Base-by-base conservation (phyloP, 2,329 filamentous ascomycete genomes). In the Phoma sp. region DNA sequence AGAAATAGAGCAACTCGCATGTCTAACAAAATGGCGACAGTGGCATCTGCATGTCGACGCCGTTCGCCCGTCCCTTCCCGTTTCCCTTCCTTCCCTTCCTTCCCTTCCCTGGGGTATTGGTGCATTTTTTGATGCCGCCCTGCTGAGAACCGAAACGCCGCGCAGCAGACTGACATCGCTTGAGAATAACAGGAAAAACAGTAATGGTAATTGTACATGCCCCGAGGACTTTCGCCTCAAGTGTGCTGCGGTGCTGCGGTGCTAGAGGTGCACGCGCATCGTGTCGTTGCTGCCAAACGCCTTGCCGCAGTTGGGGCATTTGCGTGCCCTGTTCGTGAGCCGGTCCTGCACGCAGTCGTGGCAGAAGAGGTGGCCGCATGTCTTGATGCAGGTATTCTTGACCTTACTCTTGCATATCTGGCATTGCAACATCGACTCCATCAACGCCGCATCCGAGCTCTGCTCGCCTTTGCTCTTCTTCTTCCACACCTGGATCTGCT, bases 351-450 rank as follows among this genome's bases (percentile, higher is more conserved):
- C 90, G 73, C 95, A 99, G 43, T 87, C 84, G 70, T 88, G 88
- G 83, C 95, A 99, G 76, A 98, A 96, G 43, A 96, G 85, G 75
- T 99, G 95, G 1, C 95, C 95, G 74, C 95, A 99, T 0, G 91
- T 92, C 78, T 95, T 96, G 74, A 99, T 84, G 9, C 89, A 89
- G 0, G 93, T 96, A 71, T 98, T 92, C 77, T 98, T 98, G 80
- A 97, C 93, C 64, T 94, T 91, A 69, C 87, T 89, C 65, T 92
- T 91, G 79, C 96, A 99, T 45, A 98, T 91, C 10, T 92, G 91
- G 80, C 95, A 99, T 46, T 96, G 86, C 29, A 91, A 89, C 76
- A 95, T 84, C 69, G 84, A 53, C 75, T 94, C 85, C 69, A 97
- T 83, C 81, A 92, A 89, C 71, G 94, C 90, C 72, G 92, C 90